These are phyloP conservation scores for Zygosaccharomyces pseudobailii DNA, from an alignment of 1,139 yeast species.

Conservation along the genomic window DNA sequence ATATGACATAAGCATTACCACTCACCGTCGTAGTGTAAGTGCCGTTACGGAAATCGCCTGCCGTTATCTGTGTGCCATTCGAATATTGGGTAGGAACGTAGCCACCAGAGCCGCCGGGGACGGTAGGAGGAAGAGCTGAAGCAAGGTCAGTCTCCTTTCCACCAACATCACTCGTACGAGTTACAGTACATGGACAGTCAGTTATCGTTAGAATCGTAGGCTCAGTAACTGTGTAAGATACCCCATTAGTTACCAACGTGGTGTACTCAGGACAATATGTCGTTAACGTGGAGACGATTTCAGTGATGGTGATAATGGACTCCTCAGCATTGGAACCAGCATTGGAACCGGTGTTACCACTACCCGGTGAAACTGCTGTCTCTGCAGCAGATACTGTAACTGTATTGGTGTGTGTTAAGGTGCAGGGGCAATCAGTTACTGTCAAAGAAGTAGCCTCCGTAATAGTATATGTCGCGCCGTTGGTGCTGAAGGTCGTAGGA, in stretches of 20 bases:
- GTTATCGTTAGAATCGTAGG: neutral
- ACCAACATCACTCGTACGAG: neutral
- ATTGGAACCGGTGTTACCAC: neutral
- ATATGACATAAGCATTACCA: neutral
- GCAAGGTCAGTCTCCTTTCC: neutral
- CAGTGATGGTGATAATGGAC: constrained; percentile 11
- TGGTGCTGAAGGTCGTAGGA: constrained; percentile 48
- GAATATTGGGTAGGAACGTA: no score
- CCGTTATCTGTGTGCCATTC: neutral
- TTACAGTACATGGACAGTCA: constrained; percentile 4
- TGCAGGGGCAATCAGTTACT: constrained; percentile 58
- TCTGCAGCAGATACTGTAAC: neutral
- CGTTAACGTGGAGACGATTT: constrained; percentile 6
- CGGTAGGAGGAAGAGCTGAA: neutral
- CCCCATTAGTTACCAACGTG: constrained; percentile 4
- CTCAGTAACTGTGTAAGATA: constrained; percentile 24
- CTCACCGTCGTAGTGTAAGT: neutral
- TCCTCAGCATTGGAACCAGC: neutral
- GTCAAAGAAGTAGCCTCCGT: constrained; percentile 51
- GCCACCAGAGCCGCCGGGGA: neutral
- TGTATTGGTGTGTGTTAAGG: constrained; percentile 33
- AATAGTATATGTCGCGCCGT: constrained; percentile 47
- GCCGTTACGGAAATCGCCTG: neutral
- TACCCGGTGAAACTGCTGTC: neutral
- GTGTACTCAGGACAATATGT: constrained; percentile 5